Evolutionary conservation across 192 early-diverging fungal genomes (phyloP), one percentile per base, ranked within the genome.

Genomic region (Pilaira anomala): DNA sequence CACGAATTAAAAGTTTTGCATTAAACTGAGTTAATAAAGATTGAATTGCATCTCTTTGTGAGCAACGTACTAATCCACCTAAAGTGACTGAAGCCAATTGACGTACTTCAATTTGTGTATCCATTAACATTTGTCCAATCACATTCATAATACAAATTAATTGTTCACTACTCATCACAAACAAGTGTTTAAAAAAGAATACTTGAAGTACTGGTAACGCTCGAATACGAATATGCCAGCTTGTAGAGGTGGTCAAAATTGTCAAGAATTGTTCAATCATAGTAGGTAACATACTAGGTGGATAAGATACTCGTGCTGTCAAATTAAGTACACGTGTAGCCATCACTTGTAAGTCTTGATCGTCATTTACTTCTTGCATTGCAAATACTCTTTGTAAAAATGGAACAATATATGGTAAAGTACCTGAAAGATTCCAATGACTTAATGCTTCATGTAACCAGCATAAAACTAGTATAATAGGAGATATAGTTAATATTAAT

Each of bases 101-200:
- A 3, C 91, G 77, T 19, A 92, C 92, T 77, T 98, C 96, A 40
- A 95, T 81, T 66, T 96, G 94, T n/a, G 84, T 80, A 69, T 98
- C 92, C 48, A 82, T 76, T 33, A 98, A 67, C 72, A 92, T 82
- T 22, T 29, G 52, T 26, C 82, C 79, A 11, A 95, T 81, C 3
- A 84, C 79, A 40, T 92, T 82, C 70, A 96, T 75, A 6, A 95
- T 81, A 18, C 65, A 62, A 25, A 78, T 57, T 21, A 86, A 78
- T 39, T 83, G 74, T 0, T 83, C 79, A 16, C 68, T 63, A 30
- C 80, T 70, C 73, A 98, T 74, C 40, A 85, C 76, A 48, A 85
- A 88, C 53, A 96, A 62, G 70, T 97, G 89, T 33, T 86, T 80
- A 66, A 96, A 98, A 56, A 86, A 94, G 48, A 95, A 83, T 1